Conservation (phyloP, 306 rosid genomes). For the Alnus glutinosa region DNA sequence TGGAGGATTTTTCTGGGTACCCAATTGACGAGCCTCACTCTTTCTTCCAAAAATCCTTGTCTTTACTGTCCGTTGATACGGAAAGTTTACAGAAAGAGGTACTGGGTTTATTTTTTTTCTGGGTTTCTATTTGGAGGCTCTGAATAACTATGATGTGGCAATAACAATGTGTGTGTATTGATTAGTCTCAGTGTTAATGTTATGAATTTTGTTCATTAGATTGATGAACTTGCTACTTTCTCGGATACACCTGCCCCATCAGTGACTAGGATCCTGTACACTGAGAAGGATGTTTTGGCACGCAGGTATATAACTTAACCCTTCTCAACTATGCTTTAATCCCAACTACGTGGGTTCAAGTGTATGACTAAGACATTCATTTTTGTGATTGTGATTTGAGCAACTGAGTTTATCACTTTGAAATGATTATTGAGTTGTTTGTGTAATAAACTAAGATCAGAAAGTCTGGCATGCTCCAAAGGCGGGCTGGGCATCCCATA, state of each 20-base stretch:
- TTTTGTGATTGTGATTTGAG: constrained; percentile 3
- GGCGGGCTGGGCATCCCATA: neutral
- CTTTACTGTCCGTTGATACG: constrained; percentile 63
- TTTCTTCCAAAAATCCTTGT: constrained; percentile 25
- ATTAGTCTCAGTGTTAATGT: constrained; percentile 16
- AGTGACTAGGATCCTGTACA: constrained; percentile 82
- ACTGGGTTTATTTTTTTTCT: neutral
- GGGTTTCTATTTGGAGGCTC: neutral
- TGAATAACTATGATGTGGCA: neutral
- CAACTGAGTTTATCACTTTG: neutral
- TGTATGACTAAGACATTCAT: neutral
- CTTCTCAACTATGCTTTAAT: neutral
- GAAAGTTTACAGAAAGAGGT: constrained; percentile 81
- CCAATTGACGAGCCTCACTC: constrained; percentile 60
- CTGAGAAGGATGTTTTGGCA: constrained; percentile 80
- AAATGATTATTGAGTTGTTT: neutral
- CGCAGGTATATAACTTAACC: constrained; percentile 51
- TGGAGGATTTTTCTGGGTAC: constrained; percentile 89
- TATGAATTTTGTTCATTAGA: constrained; percentile 39
- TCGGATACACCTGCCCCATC: constrained; percentile 92
- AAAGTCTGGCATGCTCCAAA: neutral
- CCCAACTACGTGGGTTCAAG: neutral
- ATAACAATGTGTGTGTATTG: neutral
- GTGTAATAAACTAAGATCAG: neutral
- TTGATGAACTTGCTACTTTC: constrained; percentile 78